A percentile compares a stretch with the other conserved stretches of the same genome.
Evolutionary conservation across 495 filamentous ascomycete genomes (phyloP).

Genomic region (Staphylotrichum tortipilum): DNA sequence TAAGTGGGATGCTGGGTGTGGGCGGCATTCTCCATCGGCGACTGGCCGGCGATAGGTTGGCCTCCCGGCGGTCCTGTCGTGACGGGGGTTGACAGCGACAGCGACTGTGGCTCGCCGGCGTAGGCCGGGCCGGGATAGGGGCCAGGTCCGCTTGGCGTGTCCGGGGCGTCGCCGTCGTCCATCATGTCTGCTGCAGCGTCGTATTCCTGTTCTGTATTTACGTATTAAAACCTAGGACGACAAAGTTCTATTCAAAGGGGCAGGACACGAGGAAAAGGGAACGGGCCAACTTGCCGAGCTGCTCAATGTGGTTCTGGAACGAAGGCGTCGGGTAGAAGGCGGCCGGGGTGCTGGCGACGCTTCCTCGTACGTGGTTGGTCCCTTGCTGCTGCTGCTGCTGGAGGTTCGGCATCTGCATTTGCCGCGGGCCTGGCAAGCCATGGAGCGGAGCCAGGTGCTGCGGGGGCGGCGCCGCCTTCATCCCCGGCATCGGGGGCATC

Average conservation of each 20-base stretch:
- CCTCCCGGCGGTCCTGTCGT: constrained; percentile 26
- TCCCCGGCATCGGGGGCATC: constrained; percentile 28
- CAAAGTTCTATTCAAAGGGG: constrained; percentile 57
- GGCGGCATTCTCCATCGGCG: constrained; percentile 24
- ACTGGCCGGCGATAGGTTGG: constrained; percentile 22
- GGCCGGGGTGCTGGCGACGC: constrained; percentile 24
- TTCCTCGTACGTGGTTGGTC: constrained; percentile 24
- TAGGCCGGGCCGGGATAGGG: constrained; percentile 54
- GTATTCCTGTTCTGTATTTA: constrained; percentile 95
- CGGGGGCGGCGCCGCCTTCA: constrained; percentile 33
- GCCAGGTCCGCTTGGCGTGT: constrained; percentile 57
- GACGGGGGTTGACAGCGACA: constrained; percentile 34
- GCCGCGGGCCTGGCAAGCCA: constrained; percentile 36
- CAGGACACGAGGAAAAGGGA: constrained; percentile 38
- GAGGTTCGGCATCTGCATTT: constrained; percentile 34
- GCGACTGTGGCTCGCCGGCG: constrained; percentile 30
- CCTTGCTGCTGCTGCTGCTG: constrained; percentile 31
- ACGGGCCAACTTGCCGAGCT: constrained; percentile 86
- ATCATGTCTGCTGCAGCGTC: constrained; percentile 92
- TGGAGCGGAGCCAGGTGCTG: constrained; percentile 14
- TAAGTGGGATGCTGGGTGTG: constrained; percentile 37
- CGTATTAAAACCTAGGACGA: constrained; percentile 71
- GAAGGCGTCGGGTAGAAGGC: constrained; percentile 67
- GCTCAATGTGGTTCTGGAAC: constrained; percentile 91
- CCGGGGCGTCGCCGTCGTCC: constrained; percentile 61